phyloP scores from a whole-genome alignment of 2,329 filamentous ascomycete species.

The Penicillium frequentans region DNA sequence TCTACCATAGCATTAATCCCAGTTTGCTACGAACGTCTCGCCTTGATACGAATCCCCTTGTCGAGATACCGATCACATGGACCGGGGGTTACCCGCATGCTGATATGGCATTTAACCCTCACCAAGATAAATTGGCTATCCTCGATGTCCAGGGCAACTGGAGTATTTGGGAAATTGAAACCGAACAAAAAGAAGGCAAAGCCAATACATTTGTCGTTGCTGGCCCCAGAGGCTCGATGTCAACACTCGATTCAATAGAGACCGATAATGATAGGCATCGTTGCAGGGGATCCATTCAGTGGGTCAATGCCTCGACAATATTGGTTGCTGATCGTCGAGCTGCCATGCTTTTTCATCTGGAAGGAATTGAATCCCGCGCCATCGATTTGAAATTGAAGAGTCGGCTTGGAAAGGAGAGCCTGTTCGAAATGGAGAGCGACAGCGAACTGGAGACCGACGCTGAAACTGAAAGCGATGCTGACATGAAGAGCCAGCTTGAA shows the following conservation, averaged over 20 bases:
- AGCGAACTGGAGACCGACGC: too few species aligned
- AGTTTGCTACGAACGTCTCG: conserved; percentile 35
- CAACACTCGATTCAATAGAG: conserved; percentile 14
- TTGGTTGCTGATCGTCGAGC: conserved; percentile 54
- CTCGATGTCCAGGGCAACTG: conserved; percentile 56
- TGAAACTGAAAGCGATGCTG: too few species aligned
- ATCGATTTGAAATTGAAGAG: conserved; percentile 39
- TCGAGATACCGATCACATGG: conserved; percentile 42
- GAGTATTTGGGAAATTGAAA: conserved; percentile 51
- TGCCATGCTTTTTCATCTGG: conserved; percentile 38
- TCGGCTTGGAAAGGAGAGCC: conserved; percentile 29
- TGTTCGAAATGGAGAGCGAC: too few species aligned
- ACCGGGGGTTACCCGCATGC: conserved; percentile 52
- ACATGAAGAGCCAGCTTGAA: conserved; percentile 21
- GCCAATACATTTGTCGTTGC: conserved; percentile 29
- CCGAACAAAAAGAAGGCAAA: conserved; percentile 30
- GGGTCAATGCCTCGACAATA: conserved; percentile 43
- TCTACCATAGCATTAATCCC: conserved; percentile 11
- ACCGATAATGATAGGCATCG: conserved; percentile 31
- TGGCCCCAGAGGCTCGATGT: conserved; percentile 33
- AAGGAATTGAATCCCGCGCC: conserved; percentile 25
- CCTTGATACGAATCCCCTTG: conserved; percentile 49
- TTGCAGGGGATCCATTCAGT: conserved; percentile 46
- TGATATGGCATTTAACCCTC: conserved; percentile 61
- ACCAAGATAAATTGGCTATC: conserved; percentile 56